Conservation (phyloP, 2,329 filamentous ascomycete genomes). For the Phaeophleospora eucalypticola region DNA sequence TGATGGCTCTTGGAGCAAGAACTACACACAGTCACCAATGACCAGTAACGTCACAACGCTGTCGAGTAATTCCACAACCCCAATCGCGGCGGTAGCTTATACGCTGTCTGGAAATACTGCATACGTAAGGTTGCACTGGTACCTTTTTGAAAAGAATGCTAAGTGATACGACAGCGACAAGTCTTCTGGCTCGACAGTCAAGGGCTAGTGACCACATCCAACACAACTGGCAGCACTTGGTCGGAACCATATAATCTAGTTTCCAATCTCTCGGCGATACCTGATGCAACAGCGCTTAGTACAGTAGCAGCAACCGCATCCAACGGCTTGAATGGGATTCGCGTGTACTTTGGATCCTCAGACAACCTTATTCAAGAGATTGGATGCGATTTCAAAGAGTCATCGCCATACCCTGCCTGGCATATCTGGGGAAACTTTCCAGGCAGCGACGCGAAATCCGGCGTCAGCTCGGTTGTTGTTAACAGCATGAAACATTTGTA, state of each 20-base stretch:
- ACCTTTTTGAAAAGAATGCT: too few relatives aligned
- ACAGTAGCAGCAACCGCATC: constrained; percentile 8
- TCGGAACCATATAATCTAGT: constrained; percentile 8
- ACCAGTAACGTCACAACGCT: constrained; percentile 12
- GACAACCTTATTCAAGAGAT: constrained; percentile 11
- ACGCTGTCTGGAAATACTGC: constrained; percentile 3
- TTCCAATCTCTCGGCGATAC: constrained; percentile 1
- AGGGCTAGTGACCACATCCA: constrained; percentile 9
- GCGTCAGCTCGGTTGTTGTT: neutral
- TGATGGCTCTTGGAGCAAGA: constrained; percentile 10
- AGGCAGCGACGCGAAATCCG: neutral
- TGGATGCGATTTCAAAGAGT: constrained; percentile 7
- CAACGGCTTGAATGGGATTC: constrained; percentile 14
- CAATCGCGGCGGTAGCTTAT: constrained; percentile 17
- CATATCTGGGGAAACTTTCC: constrained; percentile 8
- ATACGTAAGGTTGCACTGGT: too few relatives aligned
- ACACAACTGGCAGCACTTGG: constrained; percentile 7
- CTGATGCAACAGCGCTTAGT: constrained; percentile 9
- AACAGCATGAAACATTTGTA: constrained; percentile 1
- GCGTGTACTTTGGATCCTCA: constrained; percentile 16
- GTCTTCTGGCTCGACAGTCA: constrained; percentile 14
- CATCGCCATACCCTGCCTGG: constrained; percentile 8
- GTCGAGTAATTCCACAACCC: constrained; percentile 5
- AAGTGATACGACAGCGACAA: constrained; percentile 5
- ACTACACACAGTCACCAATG: constrained; percentile 2